Conservation (phyloP, 805 yeast species). For the Saccharomyces mikatae region DNA sequence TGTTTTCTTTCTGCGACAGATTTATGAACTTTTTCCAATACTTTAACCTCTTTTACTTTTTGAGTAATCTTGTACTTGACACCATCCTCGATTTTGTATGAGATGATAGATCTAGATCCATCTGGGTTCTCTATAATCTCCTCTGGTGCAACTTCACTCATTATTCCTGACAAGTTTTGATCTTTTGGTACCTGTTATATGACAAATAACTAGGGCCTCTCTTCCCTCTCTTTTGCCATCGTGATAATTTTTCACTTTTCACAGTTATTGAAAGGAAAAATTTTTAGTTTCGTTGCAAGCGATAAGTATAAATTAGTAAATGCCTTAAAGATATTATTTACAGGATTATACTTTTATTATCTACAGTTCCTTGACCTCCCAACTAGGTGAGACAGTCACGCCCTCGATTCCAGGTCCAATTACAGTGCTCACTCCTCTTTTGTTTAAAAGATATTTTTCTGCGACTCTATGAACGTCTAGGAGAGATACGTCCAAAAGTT, state of each 20-base stretch:
- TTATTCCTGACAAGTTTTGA: constrained; percentile 1
- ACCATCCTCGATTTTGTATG: constrained; percentile 70
- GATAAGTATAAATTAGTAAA: not conserved
- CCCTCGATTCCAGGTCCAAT: constrained; percentile 16
- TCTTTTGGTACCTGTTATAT: not conserved
- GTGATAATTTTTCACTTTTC: not conserved
- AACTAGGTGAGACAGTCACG: constrained; percentile 9
- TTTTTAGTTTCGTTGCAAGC: not conserved
- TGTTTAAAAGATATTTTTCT: constrained; percentile 38
- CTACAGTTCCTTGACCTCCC: constrained; percentile 13
- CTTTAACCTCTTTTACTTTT: constrained; percentile 66
- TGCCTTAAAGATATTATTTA: not conserved
- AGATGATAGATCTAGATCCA: constrained; percentile 82
- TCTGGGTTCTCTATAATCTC: constrained; percentile 71
- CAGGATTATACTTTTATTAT: not conserved
- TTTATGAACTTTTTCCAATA: constrained; percentile 75
- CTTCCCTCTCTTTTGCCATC: not conserved
- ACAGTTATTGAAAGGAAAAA: not conserved
- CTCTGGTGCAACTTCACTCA: constrained; percentile 65
- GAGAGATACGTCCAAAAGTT: constrained; percentile 56
- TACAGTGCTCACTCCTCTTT: constrained; percentile 11
- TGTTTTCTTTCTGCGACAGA: constrained; percentile 78
- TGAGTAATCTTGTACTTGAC: constrained; percentile 84
- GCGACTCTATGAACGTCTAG: constrained; percentile 57
- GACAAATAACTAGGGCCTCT: not conserved